Conservation (phyloP, 768 basidiomycete genomes). For the Mycena alexandri region DNA sequence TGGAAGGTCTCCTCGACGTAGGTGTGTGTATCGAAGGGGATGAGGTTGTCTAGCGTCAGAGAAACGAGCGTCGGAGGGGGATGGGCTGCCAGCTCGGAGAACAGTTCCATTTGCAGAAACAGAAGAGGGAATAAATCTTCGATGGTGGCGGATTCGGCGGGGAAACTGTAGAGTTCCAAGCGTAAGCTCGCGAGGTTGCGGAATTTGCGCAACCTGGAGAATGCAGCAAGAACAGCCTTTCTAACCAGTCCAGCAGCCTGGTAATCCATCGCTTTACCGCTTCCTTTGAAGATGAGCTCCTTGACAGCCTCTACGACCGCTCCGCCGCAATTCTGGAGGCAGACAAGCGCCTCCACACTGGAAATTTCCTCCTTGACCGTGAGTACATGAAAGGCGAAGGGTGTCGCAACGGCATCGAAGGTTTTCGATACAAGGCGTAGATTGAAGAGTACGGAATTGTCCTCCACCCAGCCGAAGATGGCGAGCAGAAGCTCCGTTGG, state of each 20-base stretch:
- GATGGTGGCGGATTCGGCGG: neutral
- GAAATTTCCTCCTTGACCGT: constrained; percentile 8
- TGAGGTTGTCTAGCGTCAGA: constrained; percentile 23
- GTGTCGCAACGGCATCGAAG: constrained; percentile 8
- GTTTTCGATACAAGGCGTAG: constrained; percentile 28
- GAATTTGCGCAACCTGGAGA: neutral
- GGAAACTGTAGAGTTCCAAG: neutral
- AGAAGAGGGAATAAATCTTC: neutral
- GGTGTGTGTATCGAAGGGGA: constrained; percentile 5
- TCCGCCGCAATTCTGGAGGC: constrained; percentile 7
- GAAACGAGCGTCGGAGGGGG: constrained; percentile 12
- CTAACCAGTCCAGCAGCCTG: neutral
- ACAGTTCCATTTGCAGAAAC: neutral
- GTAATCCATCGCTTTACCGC: neutral
- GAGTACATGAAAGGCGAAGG: constrained; percentile 13
- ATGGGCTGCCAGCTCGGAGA: neutral
- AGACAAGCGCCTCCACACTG: constrained; percentile 10
- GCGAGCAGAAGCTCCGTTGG: neutral
- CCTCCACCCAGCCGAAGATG: constrained; percentile 1
- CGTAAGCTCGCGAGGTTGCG: neutral
- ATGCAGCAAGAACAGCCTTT: neutral
- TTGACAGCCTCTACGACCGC: neutral
- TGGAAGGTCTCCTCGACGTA: constrained; percentile 10
- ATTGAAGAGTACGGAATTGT: neutral
- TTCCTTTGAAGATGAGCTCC: constrained; percentile 9